These are phyloP conservation scores for Ophiostoma ulmi DNA, from an alignment of 2,329 filamentous ascomycete species.

Conservation along the genomic window DNA sequence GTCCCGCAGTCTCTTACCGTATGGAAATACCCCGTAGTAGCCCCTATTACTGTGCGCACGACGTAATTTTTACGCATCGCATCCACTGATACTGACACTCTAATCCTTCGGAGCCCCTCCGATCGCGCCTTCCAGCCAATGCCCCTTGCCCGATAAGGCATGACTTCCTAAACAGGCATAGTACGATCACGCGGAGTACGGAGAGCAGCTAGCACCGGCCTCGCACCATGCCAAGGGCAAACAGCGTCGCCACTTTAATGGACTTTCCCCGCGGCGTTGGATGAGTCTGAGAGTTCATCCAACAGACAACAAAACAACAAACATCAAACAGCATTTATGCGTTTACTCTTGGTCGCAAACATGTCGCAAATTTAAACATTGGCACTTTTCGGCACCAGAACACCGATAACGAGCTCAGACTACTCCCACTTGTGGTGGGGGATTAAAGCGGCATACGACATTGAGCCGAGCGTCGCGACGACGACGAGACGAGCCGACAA, in stretches of 20 bases:
- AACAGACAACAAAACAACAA: not conserved
- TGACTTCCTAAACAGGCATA: conserved; percentile 18
- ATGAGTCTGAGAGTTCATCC: not conserved
- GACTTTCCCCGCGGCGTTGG: conserved; percentile 8
- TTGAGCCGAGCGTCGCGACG: not conserved
- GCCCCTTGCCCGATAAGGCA: conserved; percentile 17
- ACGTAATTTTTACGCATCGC: conserved; percentile 1
- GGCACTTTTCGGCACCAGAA: conserved; percentile 15
- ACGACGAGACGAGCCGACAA: not conserved
- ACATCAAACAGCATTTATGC: not conserved
- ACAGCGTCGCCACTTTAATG: conserved; percentile 1
- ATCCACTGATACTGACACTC: not conserved
- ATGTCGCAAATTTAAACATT: conserved; percentile 3
- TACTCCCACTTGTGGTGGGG: not conserved
- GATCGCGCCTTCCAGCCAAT: conserved; percentile 11
- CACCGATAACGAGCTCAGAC: conserved; percentile 13
- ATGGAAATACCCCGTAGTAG: not conserved
- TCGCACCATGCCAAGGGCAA: not conserved
- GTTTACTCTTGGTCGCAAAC: not conserved
- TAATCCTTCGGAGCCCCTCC: not conserved
- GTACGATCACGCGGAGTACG: conserved; percentile 13
- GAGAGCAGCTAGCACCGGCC: not conserved
- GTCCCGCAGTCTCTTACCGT: not conserved
- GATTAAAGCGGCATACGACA: not conserved
- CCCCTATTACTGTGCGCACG: not conserved